These are phyloP conservation scores for Fusarium tanahbumbuense DNA, from an alignment of 2,329 filamentous ascomycete species.

Conservation along the genomic window DNA sequence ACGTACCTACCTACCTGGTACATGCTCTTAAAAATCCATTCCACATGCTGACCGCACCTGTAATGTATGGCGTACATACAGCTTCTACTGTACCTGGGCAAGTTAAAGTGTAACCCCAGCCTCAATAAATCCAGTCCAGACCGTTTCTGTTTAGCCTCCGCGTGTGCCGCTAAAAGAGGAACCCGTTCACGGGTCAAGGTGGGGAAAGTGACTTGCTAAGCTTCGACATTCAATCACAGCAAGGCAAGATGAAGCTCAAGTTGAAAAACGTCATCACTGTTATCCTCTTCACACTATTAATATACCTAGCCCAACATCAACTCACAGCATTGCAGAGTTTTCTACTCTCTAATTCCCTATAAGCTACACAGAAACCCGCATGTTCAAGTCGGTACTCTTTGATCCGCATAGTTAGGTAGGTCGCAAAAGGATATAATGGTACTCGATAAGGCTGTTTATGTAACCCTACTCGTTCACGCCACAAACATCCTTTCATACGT, in stretches of 20 bases:
- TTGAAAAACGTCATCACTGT: not conserved
- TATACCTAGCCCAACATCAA: not conserved
- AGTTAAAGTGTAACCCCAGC: not conserved
- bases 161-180: constrained; percentile 21
- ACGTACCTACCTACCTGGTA: not conserved
- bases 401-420: constrained; percentile 3
- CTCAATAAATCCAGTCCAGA: constrained; percentile 4
- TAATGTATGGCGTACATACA: not conserved
- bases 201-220: constrained; percentile 1
- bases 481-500: constrained; percentile 10
- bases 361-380: not conserved
- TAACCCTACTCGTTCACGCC: constrained; percentile 24
- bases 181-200: constrained; percentile 9
- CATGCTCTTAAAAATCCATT: not conserved
- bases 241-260: not conserved
- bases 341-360: not conserved
- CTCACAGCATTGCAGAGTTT: not conserved
- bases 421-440: constrained; percentile 23
- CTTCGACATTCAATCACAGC: constrained; percentile 9
- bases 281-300: not conserved
- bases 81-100: not conserved
- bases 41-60: not conserved
- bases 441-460: constrained; percentile 34
- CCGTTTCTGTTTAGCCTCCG: constrained; percentile 6
- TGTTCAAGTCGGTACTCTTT: not conserved